phyloP scores from a whole-genome alignment of 2,329 filamentous ascomycete genomes.

The Dryadomyces quercus-mongolicae region DNA sequence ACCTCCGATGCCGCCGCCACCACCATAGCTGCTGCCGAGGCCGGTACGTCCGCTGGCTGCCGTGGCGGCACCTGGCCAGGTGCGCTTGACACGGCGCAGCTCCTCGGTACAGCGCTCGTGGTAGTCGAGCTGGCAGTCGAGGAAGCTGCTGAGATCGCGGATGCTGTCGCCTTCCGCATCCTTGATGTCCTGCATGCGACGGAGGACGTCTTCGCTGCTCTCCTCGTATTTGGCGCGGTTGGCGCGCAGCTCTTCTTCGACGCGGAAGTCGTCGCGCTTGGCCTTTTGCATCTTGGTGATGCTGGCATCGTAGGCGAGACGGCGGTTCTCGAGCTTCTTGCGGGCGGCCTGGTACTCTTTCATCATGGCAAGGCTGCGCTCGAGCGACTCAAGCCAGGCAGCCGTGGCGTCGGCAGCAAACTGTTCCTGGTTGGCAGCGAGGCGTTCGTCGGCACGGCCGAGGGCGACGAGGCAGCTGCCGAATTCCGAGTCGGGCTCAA shows the following conservation, averaged over 20 bases:
- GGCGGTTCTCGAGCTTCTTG: conserved; percentile 86
- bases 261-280: conserved; percentile 84
- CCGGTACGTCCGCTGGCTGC: conserved; percentile 6
- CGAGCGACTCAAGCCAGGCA: conserved; percentile 84
- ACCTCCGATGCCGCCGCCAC: conserved; percentile 15
- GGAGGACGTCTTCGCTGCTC: conserved; percentile 78
- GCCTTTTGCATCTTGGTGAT: conserved; percentile 84
- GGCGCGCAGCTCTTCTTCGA: conserved; percentile 82
- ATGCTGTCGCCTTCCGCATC: conserved; percentile 79
- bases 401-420: conserved; percentile 68
- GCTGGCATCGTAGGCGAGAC: conserved; percentile 83
- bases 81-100: conserved; percentile 43
- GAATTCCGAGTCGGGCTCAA: conserved; percentile 81
- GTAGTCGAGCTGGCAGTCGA: conserved; percentile 83
- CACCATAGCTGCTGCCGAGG: conserved; percentile 2
- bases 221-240: conserved; percentile 97
- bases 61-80: conserved; percentile 24
- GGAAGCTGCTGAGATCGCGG: conserved; percentile 63
- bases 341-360: conserved; percentile 91
- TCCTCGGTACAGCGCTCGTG: conserved; percentile 85
- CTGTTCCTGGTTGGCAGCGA: conserved; percentile 74
- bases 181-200: conserved; percentile 93
- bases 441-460: conserved; percentile 77
- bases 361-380: conserved; percentile 84
- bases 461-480: conserved; percentile 72